Evolutionary conservation across 768 basidiomycete species (phyloP).

Genomic region (Gloeophyllum trabeum): DNA sequence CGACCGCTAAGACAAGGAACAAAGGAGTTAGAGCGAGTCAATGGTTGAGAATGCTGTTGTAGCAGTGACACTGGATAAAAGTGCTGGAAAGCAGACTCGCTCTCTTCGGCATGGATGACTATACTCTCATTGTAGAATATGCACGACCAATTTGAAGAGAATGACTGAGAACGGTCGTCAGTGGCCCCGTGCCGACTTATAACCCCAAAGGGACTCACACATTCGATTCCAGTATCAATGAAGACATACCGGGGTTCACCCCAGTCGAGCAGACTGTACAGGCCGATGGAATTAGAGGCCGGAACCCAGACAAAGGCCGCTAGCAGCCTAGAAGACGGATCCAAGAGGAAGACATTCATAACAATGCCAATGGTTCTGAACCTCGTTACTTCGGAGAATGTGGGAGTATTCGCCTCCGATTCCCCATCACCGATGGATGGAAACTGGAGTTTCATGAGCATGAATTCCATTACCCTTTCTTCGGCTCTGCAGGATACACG

Average conservation of each 20-base stretch:
- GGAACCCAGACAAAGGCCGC: slow-evolving; percentile 66
- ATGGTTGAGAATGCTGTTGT: slow-evolving; percentile 12
- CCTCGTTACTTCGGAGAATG: slow-evolving; percentile 47
- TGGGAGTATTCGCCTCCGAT: slow-evolving; percentile 1
- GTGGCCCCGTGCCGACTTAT: not conserved
- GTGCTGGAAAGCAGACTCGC: slow-evolving; percentile 51
- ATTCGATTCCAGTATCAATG: slow-evolving; percentile 63
- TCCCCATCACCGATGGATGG: slow-evolving; percentile 20
- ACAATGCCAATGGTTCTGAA: slow-evolving; percentile 59
- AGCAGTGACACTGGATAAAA: slow-evolving; percentile 46
- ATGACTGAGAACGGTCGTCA: slow-evolving; percentile 25
- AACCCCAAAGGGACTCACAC: slow-evolving; percentile 34
- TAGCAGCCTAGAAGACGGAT: slow-evolving; percentile 46
- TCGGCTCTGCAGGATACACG: slow-evolving; percentile 20
- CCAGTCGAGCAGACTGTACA: slow-evolving; percentile 62
- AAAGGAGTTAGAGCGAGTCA: not conserved
- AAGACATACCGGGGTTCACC: slow-evolving; percentile 50
- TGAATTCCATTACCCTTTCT: slow-evolving; percentile 56
- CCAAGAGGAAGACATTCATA: slow-evolving; percentile 70
- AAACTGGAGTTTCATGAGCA: slow-evolving; percentile 58
- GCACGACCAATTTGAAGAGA: slow-evolving; percentile 71
- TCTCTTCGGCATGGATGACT: slow-evolving; percentile 67
- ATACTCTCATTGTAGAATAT: slow-evolving; percentile 56
- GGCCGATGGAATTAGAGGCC: slow-evolving; percentile 38
- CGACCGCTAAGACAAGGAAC: not conserved